Evolutionary conservation across 805 yeast species (phyloP).

Genomic region (Hanseniaspora guilliermondii): DNA sequence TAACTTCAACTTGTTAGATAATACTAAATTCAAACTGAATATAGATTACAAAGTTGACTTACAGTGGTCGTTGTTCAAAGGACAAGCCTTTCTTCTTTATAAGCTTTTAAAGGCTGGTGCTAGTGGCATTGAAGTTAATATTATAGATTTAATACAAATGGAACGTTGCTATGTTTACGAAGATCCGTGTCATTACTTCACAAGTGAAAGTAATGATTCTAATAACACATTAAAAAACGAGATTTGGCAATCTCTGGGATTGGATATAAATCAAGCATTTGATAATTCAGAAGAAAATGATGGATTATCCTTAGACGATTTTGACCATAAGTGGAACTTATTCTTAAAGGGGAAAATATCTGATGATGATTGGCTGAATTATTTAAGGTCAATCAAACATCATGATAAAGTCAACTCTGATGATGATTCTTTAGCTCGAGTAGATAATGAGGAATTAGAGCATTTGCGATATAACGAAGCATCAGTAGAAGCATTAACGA

Average conservation of each 20-base stretch:
- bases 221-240: neutral
- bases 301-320: neutral
- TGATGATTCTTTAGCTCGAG: neutral
- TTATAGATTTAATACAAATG: conserved; percentile 10
- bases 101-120: conserved; percentile 8
- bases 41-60: conserved; percentile 39
- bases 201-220: neutral
- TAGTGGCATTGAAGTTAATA: neutral
- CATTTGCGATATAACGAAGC: neutral
- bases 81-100: conserved; percentile 44
- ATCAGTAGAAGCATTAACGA: neutral
- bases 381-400: neutral
- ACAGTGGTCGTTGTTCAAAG: conserved; percentile 61
- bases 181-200: conserved; percentile 10
- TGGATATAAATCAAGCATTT: conserved; percentile 2
- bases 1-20: conserved; percentile 39
- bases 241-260: conserved; percentile 12
- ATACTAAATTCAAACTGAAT: conserved; percentile 49
- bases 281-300: neutral
- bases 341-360: conserved; percentile 3
- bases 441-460: neutral
- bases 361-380: conserved; percentile 8
- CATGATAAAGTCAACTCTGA: neutral
- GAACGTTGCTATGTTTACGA: conserved; percentile 13
- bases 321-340: neutral